Conservation (phyloP, 2,329 filamentous ascomycete genomes). For the Epichloe glyceriae region DNA sequence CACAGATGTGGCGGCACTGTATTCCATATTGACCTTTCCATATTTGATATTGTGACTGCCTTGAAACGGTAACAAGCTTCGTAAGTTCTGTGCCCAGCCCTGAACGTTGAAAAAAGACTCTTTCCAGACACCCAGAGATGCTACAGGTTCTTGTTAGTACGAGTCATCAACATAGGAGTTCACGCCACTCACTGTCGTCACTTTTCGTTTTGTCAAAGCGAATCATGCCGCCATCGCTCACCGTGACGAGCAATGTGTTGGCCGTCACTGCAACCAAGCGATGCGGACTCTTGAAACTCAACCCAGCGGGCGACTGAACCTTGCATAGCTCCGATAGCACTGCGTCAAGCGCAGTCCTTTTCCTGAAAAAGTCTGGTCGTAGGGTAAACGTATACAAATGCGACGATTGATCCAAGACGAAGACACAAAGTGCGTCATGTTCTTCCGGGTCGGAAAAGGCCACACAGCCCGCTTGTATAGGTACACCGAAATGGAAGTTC, state of each 20-base stretch:
- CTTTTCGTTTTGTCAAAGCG: slow-evolving; percentile 48
- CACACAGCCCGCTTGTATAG: slow-evolving; percentile 65
- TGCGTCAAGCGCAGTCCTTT: slow-evolving; percentile 54
- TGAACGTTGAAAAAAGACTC: slow-evolving; percentile 63
- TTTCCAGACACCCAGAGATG: slow-evolving; percentile 38
- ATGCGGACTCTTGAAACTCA: slow-evolving; percentile 69
- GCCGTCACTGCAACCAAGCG: slow-evolving; percentile 63
- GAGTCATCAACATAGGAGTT: not conserved
- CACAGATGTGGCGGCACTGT: slow-evolving; percentile 53
- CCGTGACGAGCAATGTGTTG: slow-evolving; percentile 63
- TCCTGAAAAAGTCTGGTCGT: slow-evolving; percentile 68
- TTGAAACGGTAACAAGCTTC: slow-evolving; percentile 54
- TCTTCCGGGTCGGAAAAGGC: slow-evolving; percentile 69
- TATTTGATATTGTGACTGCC: slow-evolving; percentile 50
- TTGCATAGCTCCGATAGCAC: slow-evolving; percentile 68
- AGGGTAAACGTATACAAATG: slow-evolving; percentile 76
- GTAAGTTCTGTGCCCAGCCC: slow-evolving; percentile 55
- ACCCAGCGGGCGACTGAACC: slow-evolving; percentile 56
- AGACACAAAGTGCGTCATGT: slow-evolving; percentile 65
- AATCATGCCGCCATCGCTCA: slow-evolving; percentile 67
- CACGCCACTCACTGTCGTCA: slow-evolving; percentile 29
- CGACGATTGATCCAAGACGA: slow-evolving; percentile 66
- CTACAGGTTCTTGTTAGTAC: slow-evolving; percentile 9
- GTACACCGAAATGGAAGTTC: slow-evolving; percentile 61
- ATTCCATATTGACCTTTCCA: slow-evolving; percentile 51